These are phyloP conservation scores for Artemisia argyi DNA, from an alignment of 129 eudicot genomes.

Conservation along the genomic window DNA sequence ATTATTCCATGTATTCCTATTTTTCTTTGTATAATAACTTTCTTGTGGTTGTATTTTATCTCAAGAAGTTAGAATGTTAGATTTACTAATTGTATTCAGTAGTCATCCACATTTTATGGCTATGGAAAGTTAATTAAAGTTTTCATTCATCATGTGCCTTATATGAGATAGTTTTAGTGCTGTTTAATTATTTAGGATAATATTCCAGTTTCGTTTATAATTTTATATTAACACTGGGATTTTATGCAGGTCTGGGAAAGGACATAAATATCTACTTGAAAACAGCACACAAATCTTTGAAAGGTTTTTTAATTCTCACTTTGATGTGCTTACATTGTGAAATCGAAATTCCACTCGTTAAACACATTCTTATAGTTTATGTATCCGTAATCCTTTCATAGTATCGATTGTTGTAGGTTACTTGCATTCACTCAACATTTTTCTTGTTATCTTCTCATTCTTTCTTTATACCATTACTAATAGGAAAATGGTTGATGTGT, in stretches of 20 bases:
- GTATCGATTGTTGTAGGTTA: not conserved
- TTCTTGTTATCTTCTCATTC: not conserved
- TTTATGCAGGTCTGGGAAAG: not conserved
- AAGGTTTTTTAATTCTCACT: not conserved
- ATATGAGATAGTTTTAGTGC: not conserved
- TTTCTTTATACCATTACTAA: not conserved
- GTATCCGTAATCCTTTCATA: not conserved
- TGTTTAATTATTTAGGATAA: not conserved
- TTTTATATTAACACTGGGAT: no score
- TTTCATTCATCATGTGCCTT: slow-evolving; percentile 3
- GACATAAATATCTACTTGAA: slow-evolving; percentile 3
- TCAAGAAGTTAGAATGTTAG: not conserved
- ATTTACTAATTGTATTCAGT: not conserved
- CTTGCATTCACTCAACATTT: not conserved
- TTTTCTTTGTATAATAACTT: not conserved
- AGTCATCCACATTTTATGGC: not conserved
- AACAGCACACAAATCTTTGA: not conserved
- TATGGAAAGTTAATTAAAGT: not conserved
- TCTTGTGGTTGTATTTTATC: not conserved
- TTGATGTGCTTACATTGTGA: no score
- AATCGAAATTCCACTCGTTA: not conserved
- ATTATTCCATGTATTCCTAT: not conserved
- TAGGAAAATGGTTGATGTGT: no score
- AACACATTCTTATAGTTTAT: not conserved
- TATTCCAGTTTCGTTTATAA: no score